Conservation (phyloP, 176 grass and related monocot species). For the Musa itinerans region DNA sequence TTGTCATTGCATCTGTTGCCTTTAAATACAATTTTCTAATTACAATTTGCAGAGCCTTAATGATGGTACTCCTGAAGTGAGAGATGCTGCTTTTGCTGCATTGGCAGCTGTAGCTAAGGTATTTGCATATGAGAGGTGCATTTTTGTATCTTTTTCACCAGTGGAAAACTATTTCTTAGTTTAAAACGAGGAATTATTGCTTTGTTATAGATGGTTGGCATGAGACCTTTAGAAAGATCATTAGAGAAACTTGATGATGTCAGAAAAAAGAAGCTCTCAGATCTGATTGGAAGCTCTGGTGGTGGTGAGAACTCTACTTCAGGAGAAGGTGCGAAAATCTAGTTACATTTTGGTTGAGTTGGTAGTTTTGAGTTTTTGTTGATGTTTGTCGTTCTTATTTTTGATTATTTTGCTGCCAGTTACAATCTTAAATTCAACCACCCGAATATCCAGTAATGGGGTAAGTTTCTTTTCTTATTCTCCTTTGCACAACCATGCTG, state of each 20-base stretch:
- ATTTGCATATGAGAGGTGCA: conserved; percentile 7
- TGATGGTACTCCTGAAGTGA: conserved; percentile 91
- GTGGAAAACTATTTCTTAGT: background rate
- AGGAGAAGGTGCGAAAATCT: conserved; percentile 42
- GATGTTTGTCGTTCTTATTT: background rate
- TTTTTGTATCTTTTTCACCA: background rate
- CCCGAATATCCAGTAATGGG: conserved; percentile 42
- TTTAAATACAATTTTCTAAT: background rate
- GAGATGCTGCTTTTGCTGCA: conserved; percentile 77
- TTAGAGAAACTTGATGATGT: conserved; percentile 97
- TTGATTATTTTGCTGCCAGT: conserved; percentile 27
- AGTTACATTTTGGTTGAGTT: background rate
- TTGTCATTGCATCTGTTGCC: background rate
- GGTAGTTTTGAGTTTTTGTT: background rate
- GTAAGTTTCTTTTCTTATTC: conserved; percentile 33
- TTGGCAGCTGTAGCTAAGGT: conserved; percentile 95
- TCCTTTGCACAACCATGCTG: background rate
- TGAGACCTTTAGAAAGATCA: conserved; percentile 91
- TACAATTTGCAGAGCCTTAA: conserved; percentile 66
- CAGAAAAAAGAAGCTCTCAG: conserved; percentile 97
- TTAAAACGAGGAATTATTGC: background rate
- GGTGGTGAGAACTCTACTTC: conserved; percentile 39
- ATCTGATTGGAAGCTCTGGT: conserved; percentile 69
- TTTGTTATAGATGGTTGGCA: conserved; percentile 85
- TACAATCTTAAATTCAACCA: conserved; percentile 34